Conservation (phyloP, 805 yeast species). For the Spathaspora passalidarum region DNA sequence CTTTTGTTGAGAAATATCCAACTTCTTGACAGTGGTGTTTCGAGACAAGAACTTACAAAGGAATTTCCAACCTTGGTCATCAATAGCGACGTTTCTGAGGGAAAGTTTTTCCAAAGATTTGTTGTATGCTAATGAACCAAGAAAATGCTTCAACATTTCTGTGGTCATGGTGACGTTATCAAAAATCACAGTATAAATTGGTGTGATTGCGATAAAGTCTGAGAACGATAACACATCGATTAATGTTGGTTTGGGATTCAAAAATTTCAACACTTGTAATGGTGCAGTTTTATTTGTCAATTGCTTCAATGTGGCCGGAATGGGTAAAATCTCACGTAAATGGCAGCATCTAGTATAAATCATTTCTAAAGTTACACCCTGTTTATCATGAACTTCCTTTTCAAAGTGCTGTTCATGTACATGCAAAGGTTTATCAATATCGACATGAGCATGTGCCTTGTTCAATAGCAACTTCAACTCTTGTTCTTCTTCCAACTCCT, state of each 20-base stretch:
- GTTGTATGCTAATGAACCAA: constrained; percentile 45
- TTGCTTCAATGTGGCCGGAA: constrained; percentile 78
- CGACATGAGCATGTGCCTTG: constrained; percentile 8
- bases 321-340: constrained; percentile 85
- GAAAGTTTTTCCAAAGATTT: constrained; percentile 49
- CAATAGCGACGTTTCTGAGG: constrained; percentile 54
- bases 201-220: constrained; percentile 55
- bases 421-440: constrained; percentile 71
- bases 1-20: constrained; percentile 57
- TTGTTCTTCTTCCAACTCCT: constrained; percentile 8
- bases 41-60: constrained; percentile 47
- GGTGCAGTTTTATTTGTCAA: constrained; percentile 50
- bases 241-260: constrained; percentile 57
- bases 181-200: constrained; percentile 52
- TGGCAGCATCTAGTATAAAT: constrained; percentile 86
- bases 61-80: constrained; percentile 48
- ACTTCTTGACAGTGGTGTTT: constrained; percentile 43
- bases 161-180: constrained; percentile 55
- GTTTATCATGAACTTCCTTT: constrained; percentile 16
- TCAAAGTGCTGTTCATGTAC: constrained; percentile 53
- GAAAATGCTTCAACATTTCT: constrained; percentile 50
- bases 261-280: constrained; percentile 50
- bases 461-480: background rate
- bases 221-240: constrained; percentile 56
- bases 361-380: constrained; percentile 42